Evolutionary conservation across 2,329 filamentous ascomycete species (phyloP).

Genomic region (Claviceps paspali): DNA sequence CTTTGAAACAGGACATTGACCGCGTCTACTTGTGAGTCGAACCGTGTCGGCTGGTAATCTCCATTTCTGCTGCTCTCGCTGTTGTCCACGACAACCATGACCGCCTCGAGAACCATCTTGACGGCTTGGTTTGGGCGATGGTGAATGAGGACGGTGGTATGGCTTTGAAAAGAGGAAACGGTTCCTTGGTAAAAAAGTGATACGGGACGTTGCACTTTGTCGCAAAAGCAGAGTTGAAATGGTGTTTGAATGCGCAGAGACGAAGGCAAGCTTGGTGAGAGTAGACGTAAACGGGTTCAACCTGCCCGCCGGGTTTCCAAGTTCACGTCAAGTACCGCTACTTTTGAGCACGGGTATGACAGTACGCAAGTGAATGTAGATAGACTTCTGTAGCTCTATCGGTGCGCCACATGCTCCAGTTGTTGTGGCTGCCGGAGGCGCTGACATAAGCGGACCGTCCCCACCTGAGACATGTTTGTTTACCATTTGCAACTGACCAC

Average conservation of each 20-base stretch:
- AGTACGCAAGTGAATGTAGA: too few species aligned
- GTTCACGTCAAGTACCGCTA: slow-evolving; percentile 9
- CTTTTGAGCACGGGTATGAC: too few species aligned
- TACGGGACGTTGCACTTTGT: background rate
- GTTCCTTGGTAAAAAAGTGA: too few species aligned
- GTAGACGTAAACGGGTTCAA: slow-evolving; percentile 30
- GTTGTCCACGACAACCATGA: slow-evolving; percentile 99
- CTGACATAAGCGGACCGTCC: slow-evolving; percentile 6
- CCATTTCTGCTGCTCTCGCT: slow-evolving; percentile 97
- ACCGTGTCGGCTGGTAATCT: slow-evolving; percentile 80
- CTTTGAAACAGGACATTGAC: slow-evolving; percentile 91
- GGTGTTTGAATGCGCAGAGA: background rate
- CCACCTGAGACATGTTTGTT: slow-evolving; percentile 19
- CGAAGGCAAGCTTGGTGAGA: slow-evolving; percentile 2
- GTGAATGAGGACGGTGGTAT: too few species aligned
- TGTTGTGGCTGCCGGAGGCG: background rate
- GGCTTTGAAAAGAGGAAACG: too few species aligned
- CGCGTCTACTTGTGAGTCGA: slow-evolving; percentile 90
- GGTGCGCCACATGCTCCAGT: background rate
- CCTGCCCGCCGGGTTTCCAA: slow-evolving; percentile 16
- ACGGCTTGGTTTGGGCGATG: slow-evolving; percentile 24
- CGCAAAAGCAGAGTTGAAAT: background rate
- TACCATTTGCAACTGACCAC: too few species aligned
- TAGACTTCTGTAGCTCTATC: background rate
- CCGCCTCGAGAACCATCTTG: slow-evolving; percentile 97